Percentiles rank a stretch among this genome's conserved stretches.
Conservation (phyloP, 1,139 yeast genomes). For the Sugiyamaella xylanicola region DNA sequence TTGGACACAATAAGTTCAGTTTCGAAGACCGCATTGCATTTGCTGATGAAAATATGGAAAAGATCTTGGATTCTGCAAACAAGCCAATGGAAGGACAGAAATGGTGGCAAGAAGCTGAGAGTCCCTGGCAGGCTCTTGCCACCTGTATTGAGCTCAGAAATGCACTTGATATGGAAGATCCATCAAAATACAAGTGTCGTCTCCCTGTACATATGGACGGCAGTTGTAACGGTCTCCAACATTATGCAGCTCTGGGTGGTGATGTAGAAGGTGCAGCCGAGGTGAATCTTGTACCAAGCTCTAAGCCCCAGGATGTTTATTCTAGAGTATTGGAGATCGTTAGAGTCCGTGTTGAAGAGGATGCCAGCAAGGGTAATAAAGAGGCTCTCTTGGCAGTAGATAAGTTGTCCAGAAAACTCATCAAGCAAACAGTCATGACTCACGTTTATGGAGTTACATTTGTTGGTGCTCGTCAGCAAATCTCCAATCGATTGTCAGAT, state of each 20-base stretch:
- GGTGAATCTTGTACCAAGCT: slow-evolving; percentile 82
- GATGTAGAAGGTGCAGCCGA: slow-evolving; percentile 92
- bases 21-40: slow-evolving; percentile 73
- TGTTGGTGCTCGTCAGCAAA: slow-evolving; percentile 90
- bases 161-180: slow-evolving; percentile 72
- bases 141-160: slow-evolving; percentile 77
- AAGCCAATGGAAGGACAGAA: slow-evolving; percentile 62
- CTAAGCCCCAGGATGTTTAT: slow-evolving; percentile 90
- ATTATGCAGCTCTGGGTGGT: slow-evolving; percentile 97
- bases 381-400: slow-evolving; percentile 59
- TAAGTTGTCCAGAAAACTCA: slow-evolving; percentile 79
- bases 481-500: slow-evolving; percentile 50
- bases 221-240: slow-evolving; percentile 96
- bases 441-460: slow-evolving; percentile 97
- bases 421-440: slow-evolving; percentile 98
- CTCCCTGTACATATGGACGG: slow-evolving; percentile 98
- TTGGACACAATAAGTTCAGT: slow-evolving; percentile 84
- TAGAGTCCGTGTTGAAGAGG: slow-evolving; percentile 54
- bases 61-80: slow-evolving; percentile 65
- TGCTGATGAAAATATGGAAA: slow-evolving; percentile 66
- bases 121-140: slow-evolving; percentile 94
- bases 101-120: slow-evolving; percentile 89
- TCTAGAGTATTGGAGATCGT: slow-evolving; percentile 80
- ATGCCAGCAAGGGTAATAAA: slow-evolving; percentile 57
- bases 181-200: slow-evolving; percentile 72